A percentile compares a stretch with the other conserved stretches of the same genome.
phyloP scores from a whole-genome alignment of 1,284 basidiomycete genomes.

The Austroboletus niveus region DNA sequence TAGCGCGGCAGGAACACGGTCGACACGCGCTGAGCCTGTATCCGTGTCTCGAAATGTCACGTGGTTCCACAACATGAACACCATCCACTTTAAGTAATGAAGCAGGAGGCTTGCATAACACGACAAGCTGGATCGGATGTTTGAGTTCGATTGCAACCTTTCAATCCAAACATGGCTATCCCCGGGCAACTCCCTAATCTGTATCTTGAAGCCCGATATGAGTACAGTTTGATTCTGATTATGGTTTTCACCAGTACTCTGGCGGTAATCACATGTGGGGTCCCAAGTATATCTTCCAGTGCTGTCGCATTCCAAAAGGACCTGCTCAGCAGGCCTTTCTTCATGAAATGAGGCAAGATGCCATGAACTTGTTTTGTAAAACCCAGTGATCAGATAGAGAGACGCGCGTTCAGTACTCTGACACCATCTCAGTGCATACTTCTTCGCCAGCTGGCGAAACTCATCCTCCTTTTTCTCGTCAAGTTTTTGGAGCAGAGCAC shows the following conservation, averaged over 20 bases:
- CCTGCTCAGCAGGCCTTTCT: background rate
- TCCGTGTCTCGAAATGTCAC: too few species aligned
- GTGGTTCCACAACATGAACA: too few species aligned
- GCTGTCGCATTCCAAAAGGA: background rate
- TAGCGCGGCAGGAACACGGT: too few species aligned
- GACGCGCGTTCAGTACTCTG: background rate
- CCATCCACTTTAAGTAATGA: too few species aligned
- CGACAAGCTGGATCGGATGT: background rate
- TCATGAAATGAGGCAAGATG: slow-evolving; percentile 1
- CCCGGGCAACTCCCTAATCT: background rate
- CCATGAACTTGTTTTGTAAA: background rate
- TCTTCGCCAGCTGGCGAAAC: background rate
- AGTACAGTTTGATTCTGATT: background rate
- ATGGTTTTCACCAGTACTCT: background rate
- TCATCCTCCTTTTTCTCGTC: background rate
- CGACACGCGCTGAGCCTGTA: too few species aligned
- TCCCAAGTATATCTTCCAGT: background rate
- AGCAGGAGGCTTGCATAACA: too few species aligned
- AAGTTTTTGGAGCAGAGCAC: background rate
- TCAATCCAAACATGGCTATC: background rate
- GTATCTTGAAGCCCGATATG: background rate
- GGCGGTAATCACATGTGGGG: background rate
- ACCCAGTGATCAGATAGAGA: slow-evolving; percentile 7
- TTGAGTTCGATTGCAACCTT: background rate
- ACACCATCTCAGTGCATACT: slow-evolving; percentile 3